Evolutionary conservation across 345 rosid genomes (phyloP), one percentile per base, ranked within the genome.

Genomic region (Populus alba): DNA sequence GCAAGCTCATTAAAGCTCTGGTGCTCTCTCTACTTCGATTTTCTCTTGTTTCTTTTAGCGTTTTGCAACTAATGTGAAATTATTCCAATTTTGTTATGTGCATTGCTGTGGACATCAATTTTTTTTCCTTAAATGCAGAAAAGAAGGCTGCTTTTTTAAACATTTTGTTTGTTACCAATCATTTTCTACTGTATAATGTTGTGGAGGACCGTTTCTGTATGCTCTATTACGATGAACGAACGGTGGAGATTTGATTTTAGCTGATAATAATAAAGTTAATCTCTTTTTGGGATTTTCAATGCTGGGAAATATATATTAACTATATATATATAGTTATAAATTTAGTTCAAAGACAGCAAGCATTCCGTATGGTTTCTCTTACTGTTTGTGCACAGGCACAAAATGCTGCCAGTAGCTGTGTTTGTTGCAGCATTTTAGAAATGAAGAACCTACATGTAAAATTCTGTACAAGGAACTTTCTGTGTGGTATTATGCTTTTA

Each of bases 1-100:
- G 85, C 70, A 92, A 92, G 91, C 92, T 95, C 74, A 83, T 95
- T 68, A 72, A 80, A 45, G 94, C 96, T 66, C 87, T 93, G 94
- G 99, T 95, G 37, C 61, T 27, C 55, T 75, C 75, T 17, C 77
- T 68, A 74, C 16, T 15, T 37, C 25, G 9, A 12, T 10, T 62
- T 63, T 47, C 55, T 37, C 68, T 25, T 59, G 35, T 10, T 43
- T 47, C 49, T 72, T 41, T 23, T 59, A 20, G 39, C 71, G 4
- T 31, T 67, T 72, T 53, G 37, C 53, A 55, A 1, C 17, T 57
- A 25, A 3, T 23, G 38, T 35, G 33, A 49, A 9, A 3, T 57
- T 70, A 3, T 8, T 68, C 35, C 15, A 4, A 61, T 45, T 39
- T 61, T 3, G 33, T 2, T 23, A 33, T 67, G 38, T 76, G 70